Percentiles rank a stretch among this genome's conserved stretches.
phyloP scores from a whole-genome alignment of 139 green algal species.

The Chlamydomonas incerta region DNA sequence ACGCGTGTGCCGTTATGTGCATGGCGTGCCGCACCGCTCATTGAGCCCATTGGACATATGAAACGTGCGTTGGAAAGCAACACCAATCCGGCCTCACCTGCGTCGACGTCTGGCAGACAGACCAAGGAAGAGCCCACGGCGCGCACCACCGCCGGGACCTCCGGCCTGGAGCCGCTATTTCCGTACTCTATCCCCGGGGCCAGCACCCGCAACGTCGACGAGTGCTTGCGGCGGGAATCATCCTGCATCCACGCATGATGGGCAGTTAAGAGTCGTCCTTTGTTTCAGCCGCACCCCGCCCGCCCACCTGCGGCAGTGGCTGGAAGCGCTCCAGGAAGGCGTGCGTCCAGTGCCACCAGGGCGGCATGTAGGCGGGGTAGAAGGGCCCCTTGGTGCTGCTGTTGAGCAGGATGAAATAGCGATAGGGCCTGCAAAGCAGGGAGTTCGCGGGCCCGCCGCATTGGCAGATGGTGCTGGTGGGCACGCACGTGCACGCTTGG shows the following conservation, averaged over 20 bases:
- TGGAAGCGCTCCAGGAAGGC: conserved; percentile 64
- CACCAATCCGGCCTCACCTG: conserved; percentile 53
- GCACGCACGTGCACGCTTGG: too few relatives aligned
- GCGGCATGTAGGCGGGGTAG: conserved; percentile 65
- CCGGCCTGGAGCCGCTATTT: not conserved
- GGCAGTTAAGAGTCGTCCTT: too few relatives aligned
- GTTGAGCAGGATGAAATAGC: conserved; percentile 81
- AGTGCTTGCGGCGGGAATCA: not conserved
- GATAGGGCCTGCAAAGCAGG: conserved; percentile 54
- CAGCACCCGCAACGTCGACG: not conserved
- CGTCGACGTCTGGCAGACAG: conserved; percentile 73
- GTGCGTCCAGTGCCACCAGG: conserved; percentile 79
- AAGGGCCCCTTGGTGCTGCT: conserved; percentile 73
- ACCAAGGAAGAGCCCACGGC: conserved; percentile 75
- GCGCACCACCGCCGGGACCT: conserved; percentile 38
- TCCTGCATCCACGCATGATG: too few relatives aligned
- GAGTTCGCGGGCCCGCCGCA: too few relatives aligned
- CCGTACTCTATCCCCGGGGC: not conserved
- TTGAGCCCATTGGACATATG: too few relatives aligned
- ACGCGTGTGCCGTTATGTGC: too few relatives aligned
- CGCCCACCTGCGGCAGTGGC: not conserved
- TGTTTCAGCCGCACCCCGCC: too few relatives aligned
- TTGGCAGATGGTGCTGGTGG: too few relatives aligned
- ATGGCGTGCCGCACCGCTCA: too few relatives aligned
- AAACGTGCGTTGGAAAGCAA: too few relatives aligned